These are phyloP conservation scores for Leccinellum luteum DNA, from an alignment of 768 basidiomycete genomes.

Conservation along the genomic window DNA sequence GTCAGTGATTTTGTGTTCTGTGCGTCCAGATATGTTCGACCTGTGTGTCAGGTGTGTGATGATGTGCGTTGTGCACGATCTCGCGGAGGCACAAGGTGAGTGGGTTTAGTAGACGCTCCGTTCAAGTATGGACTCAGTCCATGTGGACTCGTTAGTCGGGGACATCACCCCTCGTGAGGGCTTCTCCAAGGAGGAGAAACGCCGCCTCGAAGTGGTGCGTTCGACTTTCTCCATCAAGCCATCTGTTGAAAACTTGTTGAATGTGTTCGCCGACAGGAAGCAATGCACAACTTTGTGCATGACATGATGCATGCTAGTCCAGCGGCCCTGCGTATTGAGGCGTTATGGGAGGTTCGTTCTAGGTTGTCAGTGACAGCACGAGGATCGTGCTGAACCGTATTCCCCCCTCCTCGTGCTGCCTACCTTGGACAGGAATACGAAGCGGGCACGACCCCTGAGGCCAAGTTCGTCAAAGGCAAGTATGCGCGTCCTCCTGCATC, in stretches of 20 bases:
- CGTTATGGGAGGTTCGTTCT: conserved; percentile 58
- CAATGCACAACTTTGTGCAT: conserved; percentile 86
- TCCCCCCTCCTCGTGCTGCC: neutral
- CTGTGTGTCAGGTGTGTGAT: conserved; percentile 54
- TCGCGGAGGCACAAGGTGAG: conserved; percentile 90
- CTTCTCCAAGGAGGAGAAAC: too few relatives aligned
- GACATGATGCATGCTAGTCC: conserved; percentile 83
- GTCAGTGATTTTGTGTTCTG: too few relatives aligned
- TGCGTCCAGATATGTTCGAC: neutral
- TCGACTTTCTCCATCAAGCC: too few relatives aligned
- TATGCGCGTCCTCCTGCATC: neutral
- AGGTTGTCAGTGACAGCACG: neutral
- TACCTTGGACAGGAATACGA: conserved; percentile 70
- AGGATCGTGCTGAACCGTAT: neutral
- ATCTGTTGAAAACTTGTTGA: neutral
- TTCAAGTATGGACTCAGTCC: neutral
- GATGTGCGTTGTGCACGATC: conserved; percentile 91
- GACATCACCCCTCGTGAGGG: conserved; percentile 87
- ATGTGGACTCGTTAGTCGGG: conserved; percentile 55
- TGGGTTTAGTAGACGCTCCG: neutral
- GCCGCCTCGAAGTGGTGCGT: conserved; percentile 67
- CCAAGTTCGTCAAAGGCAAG: conserved; percentile 84
- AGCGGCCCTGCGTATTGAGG: conserved; percentile 63
- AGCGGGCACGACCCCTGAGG: conserved; percentile 66
- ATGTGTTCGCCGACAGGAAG: conserved; percentile 49